Conservation (phyloP, 345 rosid species). For the Citrus trifoliata region DNA sequence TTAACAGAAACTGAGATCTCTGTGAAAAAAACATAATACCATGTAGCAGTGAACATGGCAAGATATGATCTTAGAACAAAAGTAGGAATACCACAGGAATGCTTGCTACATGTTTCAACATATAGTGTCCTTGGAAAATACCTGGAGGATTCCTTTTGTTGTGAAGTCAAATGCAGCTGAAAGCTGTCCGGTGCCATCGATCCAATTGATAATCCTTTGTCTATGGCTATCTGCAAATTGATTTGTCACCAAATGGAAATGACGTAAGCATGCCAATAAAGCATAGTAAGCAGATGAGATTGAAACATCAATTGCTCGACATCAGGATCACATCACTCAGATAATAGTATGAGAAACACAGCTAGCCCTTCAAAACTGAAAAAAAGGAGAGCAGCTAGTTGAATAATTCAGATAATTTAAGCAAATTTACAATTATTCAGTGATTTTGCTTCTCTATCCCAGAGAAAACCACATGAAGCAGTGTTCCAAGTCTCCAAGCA, state of each 20-base stretch:
- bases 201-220: slow-evolving; percentile 82
- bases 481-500: background rate
- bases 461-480: background rate
- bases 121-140: slow-evolving; percentile 16
- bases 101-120: background rate
- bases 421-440: background rate
- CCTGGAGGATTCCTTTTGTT: slow-evolving; percentile 87
- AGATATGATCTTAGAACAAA: background rate
- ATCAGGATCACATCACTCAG: background rate
- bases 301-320: background rate
- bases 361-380: background rate
- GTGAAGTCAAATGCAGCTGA: slow-evolving; percentile 94
- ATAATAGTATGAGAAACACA: background rate
- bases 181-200: slow-evolving; percentile 70
- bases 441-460: background rate
- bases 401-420: background rate
- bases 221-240: slow-evolving; percentile 66
- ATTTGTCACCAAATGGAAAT: background rate
- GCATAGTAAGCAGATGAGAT: background rate
- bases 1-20: background rate
- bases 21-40: background rate
- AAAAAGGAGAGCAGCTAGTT: background rate
- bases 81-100: background rate
- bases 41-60: background rate
- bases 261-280: background rate